A percentile compares a stretch with the other conserved stretches of the same genome.
Evolutionary conservation across 306 rosid genomes (phyloP).

Genomic region (Vicia faba): DNA sequence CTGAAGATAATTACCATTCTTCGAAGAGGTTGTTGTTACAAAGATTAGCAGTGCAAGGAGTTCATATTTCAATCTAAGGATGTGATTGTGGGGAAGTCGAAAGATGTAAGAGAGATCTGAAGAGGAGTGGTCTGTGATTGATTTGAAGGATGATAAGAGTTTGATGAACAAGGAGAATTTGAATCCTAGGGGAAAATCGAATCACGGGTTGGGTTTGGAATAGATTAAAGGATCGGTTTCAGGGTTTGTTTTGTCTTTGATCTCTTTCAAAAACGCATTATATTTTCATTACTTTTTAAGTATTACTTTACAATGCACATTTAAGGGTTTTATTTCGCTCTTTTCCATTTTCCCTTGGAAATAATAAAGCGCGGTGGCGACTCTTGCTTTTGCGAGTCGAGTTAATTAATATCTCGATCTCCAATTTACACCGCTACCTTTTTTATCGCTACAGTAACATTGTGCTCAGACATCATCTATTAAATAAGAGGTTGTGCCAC

Average conservation of each 20-base stretch:
- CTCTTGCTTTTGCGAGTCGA: no score
- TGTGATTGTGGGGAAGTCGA: slow-evolving; percentile 52
- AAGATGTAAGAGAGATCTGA: slow-evolving; percentile 55
- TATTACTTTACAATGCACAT: no score
- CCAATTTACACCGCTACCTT: no score
- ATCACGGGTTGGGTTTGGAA: slow-evolving; percentile 61
- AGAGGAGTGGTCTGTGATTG: slow-evolving; percentile 87
- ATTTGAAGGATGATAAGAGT: slow-evolving; percentile 72
- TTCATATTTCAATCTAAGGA: slow-evolving; percentile 74
- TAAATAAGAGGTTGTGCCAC: no score
- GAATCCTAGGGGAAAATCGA: slow-evolving; percentile 54
- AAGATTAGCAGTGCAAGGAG: slow-evolving; percentile 79
- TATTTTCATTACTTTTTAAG: no score
- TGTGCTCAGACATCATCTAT: no score
- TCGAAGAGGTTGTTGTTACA: slow-evolving; percentile 85
- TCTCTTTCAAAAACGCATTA: no score
- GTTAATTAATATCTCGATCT: no score
- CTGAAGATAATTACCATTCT: slow-evolving; percentile 81
- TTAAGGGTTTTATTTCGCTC: no score
- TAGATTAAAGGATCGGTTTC: slow-evolving; percentile 83
- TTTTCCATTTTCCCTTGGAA: no score
- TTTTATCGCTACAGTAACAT: no score
- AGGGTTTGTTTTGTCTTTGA: slow-evolving; percentile 53
- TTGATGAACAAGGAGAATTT: slow-evolving; percentile 51
- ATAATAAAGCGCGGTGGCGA: no score